phyloP scores from a whole-genome alignment of 352 stramenopile genomes.

The Phytophthora pseudosyringae region DNA sequence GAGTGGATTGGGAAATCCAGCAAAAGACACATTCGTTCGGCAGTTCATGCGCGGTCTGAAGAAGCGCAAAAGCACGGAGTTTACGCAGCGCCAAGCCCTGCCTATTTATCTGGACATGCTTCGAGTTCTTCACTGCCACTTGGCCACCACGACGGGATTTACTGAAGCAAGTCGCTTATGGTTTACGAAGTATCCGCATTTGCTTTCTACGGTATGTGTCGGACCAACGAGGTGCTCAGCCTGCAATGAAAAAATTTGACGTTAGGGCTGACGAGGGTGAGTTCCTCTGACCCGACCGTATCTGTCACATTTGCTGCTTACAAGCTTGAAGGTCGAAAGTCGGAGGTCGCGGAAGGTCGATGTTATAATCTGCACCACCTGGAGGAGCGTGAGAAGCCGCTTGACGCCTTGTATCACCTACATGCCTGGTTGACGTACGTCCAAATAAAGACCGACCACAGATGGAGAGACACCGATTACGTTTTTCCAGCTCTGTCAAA shows the following conservation, averaged over 20 bases:
- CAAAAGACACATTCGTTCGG: conserved; percentile 3
- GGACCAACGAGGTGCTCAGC: conserved; percentile 14
- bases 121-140: background rate
- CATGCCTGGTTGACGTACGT: background rate
- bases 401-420: background rate
- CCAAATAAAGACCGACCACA: conserved; percentile 4
- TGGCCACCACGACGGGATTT: conserved; percentile 2
- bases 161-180: conserved; percentile 2
- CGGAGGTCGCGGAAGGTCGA: conserved; percentile 12
- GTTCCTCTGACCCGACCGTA: background rate
- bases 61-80: conserved; percentile 5
- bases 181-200: conserved; percentile 10
- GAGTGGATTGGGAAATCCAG: background rate
- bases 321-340: conserved; percentile 17
- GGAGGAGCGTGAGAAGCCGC: background rate
- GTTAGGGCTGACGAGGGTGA: conserved; percentile 3
- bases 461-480: conserved; percentile 12
- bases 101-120: conserved; percentile 16
- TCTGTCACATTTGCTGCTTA: conserved; percentile 5
- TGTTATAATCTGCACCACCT: conserved; percentile 12
- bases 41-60: conserved; percentile 14
- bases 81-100: conserved; percentile 13
- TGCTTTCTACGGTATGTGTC: conserved; percentile 19
- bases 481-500: conserved; percentile 17
- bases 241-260: conserved; percentile 16